These are phyloP conservation scores for Colletotrichum tropicale DNA, from an alignment of 2,329 filamentous ascomycete genomes.

Conservation along the genomic window DNA sequence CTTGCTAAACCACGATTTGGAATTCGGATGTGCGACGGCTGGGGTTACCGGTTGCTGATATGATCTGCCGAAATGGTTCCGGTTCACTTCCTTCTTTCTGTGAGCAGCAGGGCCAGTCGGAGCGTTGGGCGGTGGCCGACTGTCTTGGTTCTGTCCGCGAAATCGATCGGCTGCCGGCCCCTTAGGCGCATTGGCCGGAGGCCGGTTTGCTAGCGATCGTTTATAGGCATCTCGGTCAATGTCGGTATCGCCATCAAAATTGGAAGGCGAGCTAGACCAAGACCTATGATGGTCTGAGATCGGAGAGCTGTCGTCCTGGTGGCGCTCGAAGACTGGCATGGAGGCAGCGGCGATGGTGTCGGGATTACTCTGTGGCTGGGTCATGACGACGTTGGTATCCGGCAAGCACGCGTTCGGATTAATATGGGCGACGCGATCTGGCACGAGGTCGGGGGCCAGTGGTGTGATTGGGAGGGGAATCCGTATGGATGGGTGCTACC, in stretches of 20 bases:
- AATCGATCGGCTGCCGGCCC: background rate
- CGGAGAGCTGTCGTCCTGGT: background rate
- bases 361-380: background rate
- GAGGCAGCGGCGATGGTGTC: background rate
- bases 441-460: background rate
- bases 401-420: background rate
- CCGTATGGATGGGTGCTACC: background rate
- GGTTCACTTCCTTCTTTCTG: background rate
- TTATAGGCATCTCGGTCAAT: background rate
- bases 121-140: constrained; percentile 21
- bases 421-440: background rate
- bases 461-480: background rate
- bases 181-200: background rate
- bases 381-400: background rate
- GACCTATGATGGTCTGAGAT: background rate
- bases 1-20: constrained; percentile 43
- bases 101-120: background rate
- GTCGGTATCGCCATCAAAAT: background rate
- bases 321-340: background rate
- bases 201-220: background rate
- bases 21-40: constrained; percentile 39
- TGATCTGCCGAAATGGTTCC: background rate
- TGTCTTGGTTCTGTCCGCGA: background rate
- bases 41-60: constrained; percentile 13
- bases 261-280: background rate